Evolutionary conservation across 2,329 filamentous ascomycete species (phyloP).

Genomic region (Myotisia sp.): DNA sequence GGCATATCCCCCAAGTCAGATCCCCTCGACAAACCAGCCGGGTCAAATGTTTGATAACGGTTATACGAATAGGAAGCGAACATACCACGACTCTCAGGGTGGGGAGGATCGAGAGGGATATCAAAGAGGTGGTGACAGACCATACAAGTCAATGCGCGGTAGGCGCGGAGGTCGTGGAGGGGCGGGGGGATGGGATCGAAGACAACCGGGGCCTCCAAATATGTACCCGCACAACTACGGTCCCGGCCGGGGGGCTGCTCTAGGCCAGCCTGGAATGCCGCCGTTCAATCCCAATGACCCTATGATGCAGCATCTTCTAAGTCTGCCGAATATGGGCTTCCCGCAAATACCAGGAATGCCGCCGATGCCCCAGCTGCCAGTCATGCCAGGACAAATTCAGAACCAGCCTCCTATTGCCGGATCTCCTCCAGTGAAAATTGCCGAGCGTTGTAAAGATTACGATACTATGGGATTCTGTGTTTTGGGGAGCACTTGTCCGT

Average conservation of each 20-base stretch:
- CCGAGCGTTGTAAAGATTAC: conserved; percentile 41
- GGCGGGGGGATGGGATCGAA: conserved; percentile 26
- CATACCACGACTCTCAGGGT: conserved; percentile 37
- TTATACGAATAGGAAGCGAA: conserved; percentile 38
- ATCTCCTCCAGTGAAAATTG: conserved; percentile 20
- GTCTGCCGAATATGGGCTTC: conserved; percentile 40
- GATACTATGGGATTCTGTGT: conserved; percentile 46
- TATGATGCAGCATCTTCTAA: conserved; percentile 39
- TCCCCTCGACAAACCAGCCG: neutral
- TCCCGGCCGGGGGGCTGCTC: conserved; percentile 22
- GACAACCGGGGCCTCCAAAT: conserved; percentile 25
- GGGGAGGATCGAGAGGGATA: conserved; percentile 31
- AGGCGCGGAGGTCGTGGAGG: conserved; percentile 20
- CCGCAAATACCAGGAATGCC: conserved; percentile 36
- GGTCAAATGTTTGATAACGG: conserved; percentile 12
- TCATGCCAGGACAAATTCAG: conserved; percentile 3
- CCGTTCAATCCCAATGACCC: conserved; percentile 43
- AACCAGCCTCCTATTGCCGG: conserved; percentile 16
- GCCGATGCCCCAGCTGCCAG: conserved; percentile 14
- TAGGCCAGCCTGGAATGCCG: conserved; percentile 33
- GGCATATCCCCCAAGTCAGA: neutral
- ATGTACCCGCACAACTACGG: conserved; percentile 13
- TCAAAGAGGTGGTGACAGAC: conserved; percentile 28
- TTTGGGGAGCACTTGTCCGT: conserved; percentile 41
- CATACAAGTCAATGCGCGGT: conserved; percentile 33